Evolutionary conservation across 305 asterid genomes (phyloP).

Genomic region (Fraxinus angustifolia): DNA sequence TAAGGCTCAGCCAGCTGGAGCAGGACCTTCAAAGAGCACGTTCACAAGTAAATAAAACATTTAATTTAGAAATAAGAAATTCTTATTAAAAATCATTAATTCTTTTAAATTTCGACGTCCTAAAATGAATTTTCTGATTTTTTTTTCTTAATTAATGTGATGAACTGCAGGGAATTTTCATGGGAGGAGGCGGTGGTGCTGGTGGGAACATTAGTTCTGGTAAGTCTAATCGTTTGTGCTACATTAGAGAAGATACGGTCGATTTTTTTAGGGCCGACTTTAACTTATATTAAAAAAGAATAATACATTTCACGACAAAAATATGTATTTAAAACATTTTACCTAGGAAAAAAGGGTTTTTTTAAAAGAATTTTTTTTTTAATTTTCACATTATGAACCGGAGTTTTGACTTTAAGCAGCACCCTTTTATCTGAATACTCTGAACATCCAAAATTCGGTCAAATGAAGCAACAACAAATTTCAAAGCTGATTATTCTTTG

Average conservation of each 20-base stretch:
- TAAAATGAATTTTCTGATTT: background rate
- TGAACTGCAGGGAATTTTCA: constrained; percentile 61
- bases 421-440: constrained; percentile 22
- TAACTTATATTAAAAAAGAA: background rate
- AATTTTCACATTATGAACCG: constrained; percentile 17
- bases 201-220: constrained; percentile 79
- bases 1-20: constrained; percentile 82
- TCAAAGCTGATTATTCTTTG: constrained; percentile 11
- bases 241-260: background rate
- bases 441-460: constrained; percentile 7
- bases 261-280: background rate
- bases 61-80: background rate
- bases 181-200: constrained; percentile 69
- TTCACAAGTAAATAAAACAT: constrained; percentile 56
- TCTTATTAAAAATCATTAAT: background rate
- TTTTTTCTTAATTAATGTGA: constrained; percentile 17
- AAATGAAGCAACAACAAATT: constrained; percentile 15
- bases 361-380: too few species aligned
- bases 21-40: constrained; percentile 92
- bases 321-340: too few species aligned
- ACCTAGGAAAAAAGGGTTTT: too few species aligned
- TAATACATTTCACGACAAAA: background rate
- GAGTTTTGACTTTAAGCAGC: constrained; percentile 29
- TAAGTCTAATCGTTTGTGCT: constrained; percentile 19
- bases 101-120: background rate